phyloP scores from a whole-genome alignment of 805 yeast genomes.

The Jamesozyma gamospora region DNA sequence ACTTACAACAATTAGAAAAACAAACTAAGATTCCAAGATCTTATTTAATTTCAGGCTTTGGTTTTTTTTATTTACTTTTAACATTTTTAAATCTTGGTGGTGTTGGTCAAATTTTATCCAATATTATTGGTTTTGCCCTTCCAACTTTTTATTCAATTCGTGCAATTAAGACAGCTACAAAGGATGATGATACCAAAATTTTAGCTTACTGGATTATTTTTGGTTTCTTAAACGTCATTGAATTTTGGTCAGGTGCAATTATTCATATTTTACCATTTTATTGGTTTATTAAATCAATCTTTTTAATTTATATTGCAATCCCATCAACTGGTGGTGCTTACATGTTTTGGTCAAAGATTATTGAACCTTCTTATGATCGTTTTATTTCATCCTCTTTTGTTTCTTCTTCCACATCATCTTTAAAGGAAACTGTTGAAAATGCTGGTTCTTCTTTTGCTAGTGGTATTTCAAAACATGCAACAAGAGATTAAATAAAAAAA shows the following conservation, averaged over 20 bases:
- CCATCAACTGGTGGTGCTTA: constrained; percentile 86
- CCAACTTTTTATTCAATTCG: constrained; percentile 84
- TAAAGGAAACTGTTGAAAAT: constrained; percentile 22
- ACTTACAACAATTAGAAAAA: constrained; percentile 34
- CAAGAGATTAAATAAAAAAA: no score
- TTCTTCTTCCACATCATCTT: constrained; percentile 1
- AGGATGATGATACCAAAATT: constrained; percentile 75
- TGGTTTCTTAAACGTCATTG: constrained; percentile 81
- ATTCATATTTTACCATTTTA: constrained; percentile 95
- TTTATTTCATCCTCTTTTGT: constrained; percentile 6
- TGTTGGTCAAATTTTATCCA: constrained; percentile 85
- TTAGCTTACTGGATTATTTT: constrained; percentile 98
- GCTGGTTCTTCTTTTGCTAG: constrained; percentile 20
- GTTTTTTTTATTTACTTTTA: constrained; percentile 57
- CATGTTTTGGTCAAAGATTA: constrained; percentile 49
- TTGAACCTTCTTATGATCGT: constrained; percentile 54
- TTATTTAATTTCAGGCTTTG: constrained; percentile 63
- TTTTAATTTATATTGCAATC: constrained; percentile 77
- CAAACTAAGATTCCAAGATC: constrained; percentile 64
- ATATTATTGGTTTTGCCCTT: constrained; percentile 79
- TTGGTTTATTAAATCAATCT: constrained; percentile 84
- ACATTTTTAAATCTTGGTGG: constrained; percentile 90
- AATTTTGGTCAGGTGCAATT: constrained; percentile 91
- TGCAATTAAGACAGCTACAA: constrained; percentile 64
- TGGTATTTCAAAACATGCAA: constrained; percentile 7